Base-by-base conservation (phyloP, 176 grass and related monocot species). In the Saccharum spontaneum region DNA sequence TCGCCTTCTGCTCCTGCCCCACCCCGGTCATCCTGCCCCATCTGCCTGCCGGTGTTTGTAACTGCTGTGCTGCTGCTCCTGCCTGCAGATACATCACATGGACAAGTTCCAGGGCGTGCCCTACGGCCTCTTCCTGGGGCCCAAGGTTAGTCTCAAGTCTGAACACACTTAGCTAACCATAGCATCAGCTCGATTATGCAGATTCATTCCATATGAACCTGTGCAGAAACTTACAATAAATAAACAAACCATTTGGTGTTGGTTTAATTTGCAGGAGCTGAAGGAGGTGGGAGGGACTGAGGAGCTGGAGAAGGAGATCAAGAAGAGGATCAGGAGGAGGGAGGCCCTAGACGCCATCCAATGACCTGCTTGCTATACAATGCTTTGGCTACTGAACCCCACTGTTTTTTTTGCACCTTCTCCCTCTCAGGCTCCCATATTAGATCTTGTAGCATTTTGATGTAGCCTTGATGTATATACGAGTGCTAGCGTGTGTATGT, bases 51-150 rank as follows among this genome's bases (percentile, higher is more conserved):
- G 12, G 60, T n/a, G 55, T 12, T 20, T 55, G 52, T 61, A 39
- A 55, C 45, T 67, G 67, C 0, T 43, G 9, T 33, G 40, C 17
- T 30, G 8, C 4, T 44, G 12, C 0, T 45, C 2, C 22, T 86
- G 37, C 4, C 67, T 84, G 77, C 87, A 95, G 96, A 98, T 98
- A 36, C 96, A 98, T 71, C 96, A 98, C 89, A 95, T 84, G 91
- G 91, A 95, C 77, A 98, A 95, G 84, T 98, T 95, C 74, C 78
- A 87, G 0, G 93, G 96, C 34, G 96, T 98, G 85, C 96, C 96
- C 8, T 98, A 92, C 28, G 96, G 96, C 31, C 85, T 98, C 13
- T 98, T 98, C 76, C 73, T 98, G 39, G 96, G 96, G 3, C 96
- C 96, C 28, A 98, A 98, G 96, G 96, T 98, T 17, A 71, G 86